Evolutionary conservation across 192 early-diverging fungal species (phyloP), one percentile per base, ranked within the genome.

Genomic region (Geranomyces variabilis): DNA sequence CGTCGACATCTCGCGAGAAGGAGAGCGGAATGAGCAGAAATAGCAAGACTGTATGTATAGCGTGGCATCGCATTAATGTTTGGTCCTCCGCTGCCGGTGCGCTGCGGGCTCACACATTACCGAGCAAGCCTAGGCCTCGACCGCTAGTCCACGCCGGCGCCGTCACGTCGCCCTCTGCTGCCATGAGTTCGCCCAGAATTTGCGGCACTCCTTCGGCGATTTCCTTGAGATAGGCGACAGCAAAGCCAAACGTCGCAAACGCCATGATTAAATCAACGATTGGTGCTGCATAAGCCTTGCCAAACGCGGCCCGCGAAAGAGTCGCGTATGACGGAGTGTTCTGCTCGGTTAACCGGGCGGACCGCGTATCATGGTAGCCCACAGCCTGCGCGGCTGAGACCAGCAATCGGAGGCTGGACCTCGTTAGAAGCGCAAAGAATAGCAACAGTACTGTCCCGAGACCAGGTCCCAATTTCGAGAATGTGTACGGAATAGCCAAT

Each of bases 211-310:
- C 73, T 47, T 96, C 93, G 67, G 91, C 93, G 69, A 94, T 90
- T 31, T 93, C 92, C 44, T 94, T 90, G 43, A 96, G 71, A 71
- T 96, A 96, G 1, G 88, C 90, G 57, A 93, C 88, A 21, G 88
- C 87, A 33, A 95, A 94, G 29, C 93, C 93, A 80, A 96, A 92
- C 65, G 93, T 95, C 67, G 93, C 93, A 59, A 94, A 83, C 0
- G 90, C 89, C 70, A 96, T 93, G 12, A 91, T 91, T 26, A 87
- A 49, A 65, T 96, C 95, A 61, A 93, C 93, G 43, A 89, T 80
- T 7, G 88, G 78, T 10, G 89, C 88, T 17, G 69, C 90, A 21
- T 29, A 45, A 91, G 66, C 93, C 90, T 10, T 88, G 89, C 21
- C 91, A 79, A 68, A 87, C 69, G 31, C 90, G 85, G 41, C 87